phyloP scores from a whole-genome alignment of 2,329 filamentous ascomycete genomes.

The Ustilaginoidea virens region DNA sequence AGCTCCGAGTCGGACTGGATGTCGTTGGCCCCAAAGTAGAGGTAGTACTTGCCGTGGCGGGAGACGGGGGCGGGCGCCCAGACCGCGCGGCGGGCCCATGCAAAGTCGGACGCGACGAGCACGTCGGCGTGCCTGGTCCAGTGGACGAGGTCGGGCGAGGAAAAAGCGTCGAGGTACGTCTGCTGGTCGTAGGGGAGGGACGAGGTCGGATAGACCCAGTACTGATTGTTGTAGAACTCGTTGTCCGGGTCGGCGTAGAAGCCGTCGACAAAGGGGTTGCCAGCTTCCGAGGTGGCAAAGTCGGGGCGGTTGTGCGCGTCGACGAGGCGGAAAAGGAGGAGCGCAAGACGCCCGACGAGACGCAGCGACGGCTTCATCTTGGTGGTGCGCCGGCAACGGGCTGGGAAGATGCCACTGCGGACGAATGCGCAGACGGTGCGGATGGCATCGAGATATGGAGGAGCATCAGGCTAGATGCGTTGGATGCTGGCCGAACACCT shows the following conservation, averaged over 20 bases:
- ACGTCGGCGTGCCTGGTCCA: constrained; percentile 32
- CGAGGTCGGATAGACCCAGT: constrained; percentile 33
- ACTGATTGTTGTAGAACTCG: constrained; percentile 26
- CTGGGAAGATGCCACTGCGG: no score
- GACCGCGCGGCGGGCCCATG: constrained; percentile 28
- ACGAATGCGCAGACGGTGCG: no score
- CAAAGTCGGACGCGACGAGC: constrained; percentile 15
- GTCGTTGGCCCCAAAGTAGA: constrained; percentile 36
- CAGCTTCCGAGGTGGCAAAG: constrained; percentile 23
- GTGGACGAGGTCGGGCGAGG: constrained; percentile 28
- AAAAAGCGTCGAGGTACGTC: constrained; percentile 35
- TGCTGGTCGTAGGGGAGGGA: constrained; percentile 28
- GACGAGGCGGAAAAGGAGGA: background rate
- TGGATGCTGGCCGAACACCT: no score
- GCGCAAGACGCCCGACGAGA: no score
- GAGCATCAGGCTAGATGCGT: no score
- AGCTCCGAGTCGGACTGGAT: constrained; percentile 22
- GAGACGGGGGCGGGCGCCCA: constrained; percentile 31
- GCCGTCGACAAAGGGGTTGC: constrained; percentile 31
- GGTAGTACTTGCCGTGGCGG: constrained; percentile 28
- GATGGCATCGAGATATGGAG: no score
- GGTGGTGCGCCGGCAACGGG: no score
- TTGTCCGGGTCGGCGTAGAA: constrained; percentile 37
- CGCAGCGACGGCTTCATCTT: background rate
- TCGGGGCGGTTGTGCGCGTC: constrained; percentile 13